phyloP scores from a whole-genome alignment of 352 stramenopile genomes.

The Phytopythium litorale region DNA sequence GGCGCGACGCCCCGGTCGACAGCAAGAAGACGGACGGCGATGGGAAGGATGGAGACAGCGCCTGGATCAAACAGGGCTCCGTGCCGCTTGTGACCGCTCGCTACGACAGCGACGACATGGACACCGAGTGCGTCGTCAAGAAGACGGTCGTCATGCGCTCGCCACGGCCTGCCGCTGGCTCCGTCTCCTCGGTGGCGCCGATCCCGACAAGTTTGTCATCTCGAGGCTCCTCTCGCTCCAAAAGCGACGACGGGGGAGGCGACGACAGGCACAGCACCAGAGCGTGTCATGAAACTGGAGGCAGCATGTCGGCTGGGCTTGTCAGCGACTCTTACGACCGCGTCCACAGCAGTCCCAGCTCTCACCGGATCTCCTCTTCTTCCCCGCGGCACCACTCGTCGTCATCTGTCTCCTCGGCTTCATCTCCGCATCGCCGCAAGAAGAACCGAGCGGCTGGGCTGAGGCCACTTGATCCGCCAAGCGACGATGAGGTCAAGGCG shows the following conservation, averaged over 20 bases:
- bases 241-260: not conserved
- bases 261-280: not conserved
- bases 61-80: slow-evolving; percentile 65
- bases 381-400: slow-evolving; percentile 3
- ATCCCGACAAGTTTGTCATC: slow-evolving; percentile 4
- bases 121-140: slow-evolving; percentile 38
- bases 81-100: slow-evolving; percentile 50
- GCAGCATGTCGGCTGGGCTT: slow-evolving; percentile 3
- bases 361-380: not conserved
- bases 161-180: slow-evolving; percentile 15
- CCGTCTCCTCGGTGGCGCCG: slow-evolving; percentile 5
- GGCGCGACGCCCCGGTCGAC: not conserved
- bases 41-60: slow-evolving; percentile 23
- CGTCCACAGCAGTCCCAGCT: not conserved
- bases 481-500: not conserved
- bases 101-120: slow-evolving; percentile 23
- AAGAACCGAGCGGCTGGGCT: not conserved
- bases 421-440: not conserved
- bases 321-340: not conserved
- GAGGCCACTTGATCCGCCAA: not conserved
- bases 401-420: not conserved
- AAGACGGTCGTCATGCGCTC: slow-evolving; percentile 54
- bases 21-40: slow-evolving; percentile 10
- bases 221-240: slow-evolving; percentile 9
- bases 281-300: slow-evolving; percentile 3